Percentiles rank a stretch among this genome's conserved stretches.
phyloP scores from a whole-genome alignment of 768 basidiomycete genomes.

The Agrocybe praecox region DNA sequence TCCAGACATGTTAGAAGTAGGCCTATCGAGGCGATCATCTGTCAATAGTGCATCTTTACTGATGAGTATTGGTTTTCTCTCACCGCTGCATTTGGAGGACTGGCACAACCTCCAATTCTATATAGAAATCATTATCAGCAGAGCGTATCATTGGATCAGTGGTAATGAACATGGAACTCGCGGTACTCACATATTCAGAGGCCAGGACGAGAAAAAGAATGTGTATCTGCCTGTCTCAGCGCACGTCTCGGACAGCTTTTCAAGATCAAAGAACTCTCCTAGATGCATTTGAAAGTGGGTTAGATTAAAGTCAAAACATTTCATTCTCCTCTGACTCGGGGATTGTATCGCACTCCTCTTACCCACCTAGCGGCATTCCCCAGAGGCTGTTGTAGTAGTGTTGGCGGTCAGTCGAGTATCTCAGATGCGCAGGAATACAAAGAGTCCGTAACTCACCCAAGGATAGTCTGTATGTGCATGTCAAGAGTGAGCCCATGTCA shows the following conservation, averaged over 20 bases:
- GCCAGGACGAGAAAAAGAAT: conserved; percentile 80
- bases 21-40: neutral
- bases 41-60: neutral
- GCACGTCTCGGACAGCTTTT: conserved; percentile 58
- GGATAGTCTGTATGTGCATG: conserved; percentile 45
- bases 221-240: conserved; percentile 62
- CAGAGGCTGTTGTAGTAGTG: conserved; percentile 46
- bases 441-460: conserved; percentile 45
- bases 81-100: conserved; percentile 73
- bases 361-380: conserved; percentile 73
- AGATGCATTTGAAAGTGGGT: neutral
- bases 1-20: neutral
- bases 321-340: neutral
- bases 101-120: conserved; percentile 69
- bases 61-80: conserved; percentile 23
- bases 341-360: neutral
- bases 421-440: neutral
- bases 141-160: too few species aligned
- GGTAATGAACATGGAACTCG: too few species aligned
- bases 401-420: neutral
- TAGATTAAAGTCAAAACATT: neutral
- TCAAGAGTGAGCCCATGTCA: neutral
- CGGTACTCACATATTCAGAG: conserved; percentile 63
- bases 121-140: neutral
- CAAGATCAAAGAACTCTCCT: conserved; percentile 78